Percentiles rank a stretch among this genome's conserved stretches.
These are phyloP conservation scores for Daldinia vernicosa DNA, from an alignment of 495 filamentous ascomycete genomes.

Conservation along the genomic window DNA sequence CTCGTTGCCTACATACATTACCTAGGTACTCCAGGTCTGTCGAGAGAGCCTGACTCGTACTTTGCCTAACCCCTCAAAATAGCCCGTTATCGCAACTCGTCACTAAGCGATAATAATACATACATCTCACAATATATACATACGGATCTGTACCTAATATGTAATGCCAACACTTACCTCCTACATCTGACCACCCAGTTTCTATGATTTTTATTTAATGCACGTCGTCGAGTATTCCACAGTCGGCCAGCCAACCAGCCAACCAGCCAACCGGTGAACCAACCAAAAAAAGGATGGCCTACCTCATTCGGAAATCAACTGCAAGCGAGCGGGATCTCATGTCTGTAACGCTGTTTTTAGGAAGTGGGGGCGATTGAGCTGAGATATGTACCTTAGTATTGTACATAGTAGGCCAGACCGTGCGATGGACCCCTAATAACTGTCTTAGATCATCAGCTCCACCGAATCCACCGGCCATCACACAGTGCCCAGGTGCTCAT, in stretches of 20 bases:
- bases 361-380: slow-evolving; percentile 38
- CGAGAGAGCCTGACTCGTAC: slow-evolving; percentile 21
- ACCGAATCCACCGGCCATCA: background rate
- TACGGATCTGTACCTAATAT: too few species aligned
- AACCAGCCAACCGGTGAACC: slow-evolving; percentile 30
- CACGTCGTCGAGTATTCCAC: slow-evolving; percentile 4
- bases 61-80: slow-evolving; percentile 24
- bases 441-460: slow-evolving; percentile 27
- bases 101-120: background rate
- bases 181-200: slow-evolving; percentile 33
- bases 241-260: slow-evolving; percentile 7
- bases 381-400: slow-evolving; percentile 18
- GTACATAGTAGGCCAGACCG: slow-evolving; percentile 27
- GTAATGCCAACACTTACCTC: slow-evolving; percentile 7
- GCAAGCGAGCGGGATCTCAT: slow-evolving; percentile 36
- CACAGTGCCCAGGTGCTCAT: background rate
- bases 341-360: slow-evolving; percentile 31
- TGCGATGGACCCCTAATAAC: slow-evolving; percentile 18
- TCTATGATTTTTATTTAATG: slow-evolving; percentile 18
- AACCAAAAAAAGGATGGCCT: slow-evolving; percentile 21
- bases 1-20: background rate
- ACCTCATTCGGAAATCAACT: slow-evolving; percentile 40
- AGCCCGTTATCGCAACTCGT: slow-evolving; percentile 1
- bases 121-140: background rate
- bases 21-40: background rate